Base-by-base conservation (phyloP, 2,329 filamentous ascomycete species). In the Ophiostoma piceae region DNA sequence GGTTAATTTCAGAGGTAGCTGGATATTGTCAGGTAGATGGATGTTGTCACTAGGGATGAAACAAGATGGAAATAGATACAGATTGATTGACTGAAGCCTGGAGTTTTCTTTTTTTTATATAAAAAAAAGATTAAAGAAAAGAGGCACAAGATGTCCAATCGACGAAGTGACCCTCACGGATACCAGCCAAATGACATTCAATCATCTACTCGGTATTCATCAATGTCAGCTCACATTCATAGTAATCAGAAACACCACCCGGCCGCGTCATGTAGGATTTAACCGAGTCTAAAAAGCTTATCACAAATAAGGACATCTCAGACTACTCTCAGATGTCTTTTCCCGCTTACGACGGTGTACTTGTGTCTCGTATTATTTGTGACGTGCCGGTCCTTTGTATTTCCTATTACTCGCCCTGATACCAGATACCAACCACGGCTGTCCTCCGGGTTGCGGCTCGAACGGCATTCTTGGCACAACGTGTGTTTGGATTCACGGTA, bases 221-320 rank as follows among this genome's bases (percentile, higher is more conserved):
- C 35, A 35, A 35, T 35, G 3, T 35, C 35, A 35, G 26, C 26
- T 29, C 26, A 29, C 26, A 29, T 29, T 29, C 26, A 29, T 29
- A 35, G 35, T 2, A 35, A 5, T 35, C 35, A 35, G 8, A 35
- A 8, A 35, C 8, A 35, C 1, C 8, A 35, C 22, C 51, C 22
- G 51, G n/a, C 51, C 22, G n/a, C 51, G 51, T 57, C 51, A 57
- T 57, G 51, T 57, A 26, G 51, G 51, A 57, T 57, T 22, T 12
- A 57, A 26, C 51, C 51, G 51, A 29, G 51, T 57, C 22, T 22
- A 14, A 57, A 57, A 57, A 57, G 51, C 51, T 57, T 57, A 57
- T 57, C 51, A 57, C n/a, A 22, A 51, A 51, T n/a, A 51, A 51
- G 47, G 19, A 51, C 47, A 51, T 51, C 47, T 8, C 47, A 6